Conservation (phyloP, 805 yeast genomes). For the Metschnikowia gelsemii region DNA sequence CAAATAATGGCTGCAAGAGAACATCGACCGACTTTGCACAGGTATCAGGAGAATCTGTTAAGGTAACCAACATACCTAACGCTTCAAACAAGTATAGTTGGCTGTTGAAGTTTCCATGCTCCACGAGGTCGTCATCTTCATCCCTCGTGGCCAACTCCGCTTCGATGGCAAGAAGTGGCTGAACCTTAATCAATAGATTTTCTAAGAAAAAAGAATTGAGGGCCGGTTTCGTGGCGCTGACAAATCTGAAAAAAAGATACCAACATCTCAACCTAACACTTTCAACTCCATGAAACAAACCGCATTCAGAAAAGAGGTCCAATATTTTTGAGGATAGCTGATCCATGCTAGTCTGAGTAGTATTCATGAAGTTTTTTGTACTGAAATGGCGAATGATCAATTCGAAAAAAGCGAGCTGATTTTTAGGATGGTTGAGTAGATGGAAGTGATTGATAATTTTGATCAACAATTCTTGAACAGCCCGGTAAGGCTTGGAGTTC, state of each 20-base stretch:
- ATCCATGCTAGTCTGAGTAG: constrained; percentile 40
- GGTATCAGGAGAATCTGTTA: constrained; percentile 25
- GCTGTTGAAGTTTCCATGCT: constrained; percentile 61
- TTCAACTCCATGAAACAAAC: constrained; percentile 70
- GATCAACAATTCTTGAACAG: constrained; percentile 61
- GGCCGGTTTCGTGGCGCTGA: constrained; percentile 68
- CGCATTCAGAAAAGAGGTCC: constrained; percentile 76
- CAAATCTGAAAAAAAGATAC: constrained; percentile 83
- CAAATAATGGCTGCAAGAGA: constrained; percentile 72
- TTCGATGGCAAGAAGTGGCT: constrained; percentile 62
- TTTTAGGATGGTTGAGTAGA: constrained; percentile 67
- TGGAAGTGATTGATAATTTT: constrained; percentile 44
- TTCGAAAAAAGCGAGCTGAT: constrained; percentile 82
- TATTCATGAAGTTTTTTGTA: constrained; percentile 42
- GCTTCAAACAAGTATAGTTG: constrained; percentile 86
- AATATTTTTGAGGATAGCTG: constrained; percentile 58
- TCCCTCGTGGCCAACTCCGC: constrained; percentile 55
- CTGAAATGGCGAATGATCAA: constrained; percentile 75
- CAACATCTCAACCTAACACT: constrained; percentile 84
- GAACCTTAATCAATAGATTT: constrained; percentile 57
- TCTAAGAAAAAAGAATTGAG: constrained; percentile 52
- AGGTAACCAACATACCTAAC: constrained; percentile 69
- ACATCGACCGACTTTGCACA: constrained; percentile 55
- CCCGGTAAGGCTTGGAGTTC: constrained; percentile 61
- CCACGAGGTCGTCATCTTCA: constrained; percentile 51